Conservation (phyloP, 257 asterid genomes). For the Plantago major region DNA sequence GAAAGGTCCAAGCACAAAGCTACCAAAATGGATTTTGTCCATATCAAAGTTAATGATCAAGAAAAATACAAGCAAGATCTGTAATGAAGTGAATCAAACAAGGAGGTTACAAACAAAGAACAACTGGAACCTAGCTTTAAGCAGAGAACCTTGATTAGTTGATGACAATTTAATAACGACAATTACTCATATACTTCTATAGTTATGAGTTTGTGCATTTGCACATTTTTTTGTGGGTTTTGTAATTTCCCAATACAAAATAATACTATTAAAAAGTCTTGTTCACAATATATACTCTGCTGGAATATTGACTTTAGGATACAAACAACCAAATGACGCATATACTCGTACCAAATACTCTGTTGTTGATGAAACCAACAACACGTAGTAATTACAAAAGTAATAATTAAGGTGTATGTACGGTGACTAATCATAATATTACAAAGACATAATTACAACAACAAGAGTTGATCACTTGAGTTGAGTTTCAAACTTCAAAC, state of each 20-base stretch:
- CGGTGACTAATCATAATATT: conserved; percentile 12
- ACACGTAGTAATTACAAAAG: conserved; percentile 11
- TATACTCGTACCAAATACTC: conserved; percentile 35
- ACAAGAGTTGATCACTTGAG: conserved; percentile 20
- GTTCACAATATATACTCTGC: conserved; percentile 1
- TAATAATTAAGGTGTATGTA: conserved; percentile 2
- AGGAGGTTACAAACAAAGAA: not conserved
- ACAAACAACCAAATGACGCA: conserved; percentile 33
- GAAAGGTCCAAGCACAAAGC: conserved; percentile 8
- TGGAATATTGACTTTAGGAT: conserved; percentile 32
- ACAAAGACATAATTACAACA: conserved; percentile 49
- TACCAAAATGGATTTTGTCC: conserved; percentile 2
- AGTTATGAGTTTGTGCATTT: not conserved
- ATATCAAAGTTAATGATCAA: not conserved
- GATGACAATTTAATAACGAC: conserved; percentile 8
- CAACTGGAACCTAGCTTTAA: conserved; percentile 7
- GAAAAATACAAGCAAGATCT: conserved; percentile 9
- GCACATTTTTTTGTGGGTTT: not conserved
- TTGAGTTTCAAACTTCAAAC: conserved; percentile 43
- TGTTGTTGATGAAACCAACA: conserved; percentile 41
- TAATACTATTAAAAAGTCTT: conserved; percentile 1
- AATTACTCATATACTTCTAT: too few relatives aligned
- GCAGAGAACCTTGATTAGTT: conserved; percentile 15
- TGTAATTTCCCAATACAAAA: conserved; percentile 22
- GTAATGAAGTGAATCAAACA: conserved; percentile 8